Evolutionary conservation across 1,139 yeast genomes (phyloP), one percentile per base, ranked within the genome.

Genomic region (Sugiyamaella novakii): DNA sequence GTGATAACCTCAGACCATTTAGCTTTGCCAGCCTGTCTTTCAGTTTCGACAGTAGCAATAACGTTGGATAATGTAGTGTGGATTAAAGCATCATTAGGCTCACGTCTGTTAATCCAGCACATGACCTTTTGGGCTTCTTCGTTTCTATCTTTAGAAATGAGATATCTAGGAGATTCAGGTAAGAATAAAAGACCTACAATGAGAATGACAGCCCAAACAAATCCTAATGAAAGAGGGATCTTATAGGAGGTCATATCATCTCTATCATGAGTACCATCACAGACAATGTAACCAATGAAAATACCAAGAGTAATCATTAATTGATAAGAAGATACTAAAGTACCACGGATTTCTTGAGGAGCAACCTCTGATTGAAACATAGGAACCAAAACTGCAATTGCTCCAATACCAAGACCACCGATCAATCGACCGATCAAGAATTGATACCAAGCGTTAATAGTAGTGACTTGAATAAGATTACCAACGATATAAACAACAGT

Each of bases 141-240:
- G 45, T 78, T 68, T 52, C 71, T 70, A 54, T 75, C 80, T 46
- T 66, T 71, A 54, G 81, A 78, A 54, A 83, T 76, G 65, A 77
- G 75, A 70, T 71, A 86, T 70, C 95, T 79, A 58, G 95, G 91
- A 37, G 92, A 81, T 69, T 86, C 95, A 51, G 95, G 95, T 68
- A 84, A 78, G 61, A 82, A 72, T 43, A 75, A 59, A 80, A 84
- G 78, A 64, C 87, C 92, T 41, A 66, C 59, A 46, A 73, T 60
- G 15, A 69, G 62, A 15, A 73, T 56, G 54, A 69, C 52, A 14
- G 77, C 75, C 76, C 77, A 75, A 42, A 68, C 66, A 60, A 76
- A 73, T 54, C 74, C 69, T 47, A 77, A 59, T 27, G 73, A 78
- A 54, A 77, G 70, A 51, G 88, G 86, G 55, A 84, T 75, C 69